Conservation (phyloP, 1,284 basidiomycete genomes). For the Mycosarcoma maydis region DNA sequence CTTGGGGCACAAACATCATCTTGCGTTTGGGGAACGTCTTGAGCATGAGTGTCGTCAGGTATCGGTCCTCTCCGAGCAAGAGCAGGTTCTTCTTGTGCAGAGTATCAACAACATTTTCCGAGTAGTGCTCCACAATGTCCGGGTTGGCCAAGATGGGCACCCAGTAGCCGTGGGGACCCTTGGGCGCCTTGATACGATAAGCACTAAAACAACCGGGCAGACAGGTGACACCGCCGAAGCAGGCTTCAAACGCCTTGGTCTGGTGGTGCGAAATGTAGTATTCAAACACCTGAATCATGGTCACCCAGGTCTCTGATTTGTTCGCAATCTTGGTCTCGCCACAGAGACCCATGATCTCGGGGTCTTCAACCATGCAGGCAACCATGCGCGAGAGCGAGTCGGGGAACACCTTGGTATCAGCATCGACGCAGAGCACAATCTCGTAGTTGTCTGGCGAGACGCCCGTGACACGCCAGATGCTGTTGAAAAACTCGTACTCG, state of each 20-base stretch:
- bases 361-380: conserved; percentile 69
- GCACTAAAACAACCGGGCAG: conserved; percentile 70
- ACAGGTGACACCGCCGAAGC: conserved; percentile 69
- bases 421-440: conserved; percentile 69
- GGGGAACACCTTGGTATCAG: conserved; percentile 69
- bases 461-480: conserved; percentile 69
- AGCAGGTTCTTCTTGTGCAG: conserved; percentile 70
- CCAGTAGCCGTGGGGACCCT: conserved; percentile 69
- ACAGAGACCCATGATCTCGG: conserved; percentile 70
- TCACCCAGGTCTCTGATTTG: conserved; percentile 70
- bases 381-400: conserved; percentile 69
- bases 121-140: conserved; percentile 70
- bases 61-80: conserved; percentile 69
- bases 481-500: conserved; percentile 70
- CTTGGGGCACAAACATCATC: conserved; percentile 70
- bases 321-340: conserved; percentile 71
- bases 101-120: conserved; percentile 70
- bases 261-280: conserved; percentile 99
- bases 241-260: conserved; percentile 71
- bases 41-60: conserved; percentile 70
- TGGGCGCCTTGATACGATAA: conserved; percentile 70
- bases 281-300: conserved; percentile 79
- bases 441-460: conserved; percentile 69
- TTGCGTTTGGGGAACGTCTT: conserved; percentile 70
- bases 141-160: conserved; percentile 69